Percentiles rank a stretch among this genome's conserved stretches.
These are phyloP conservation scores for Mycena filopes DNA, from an alignment of 768 basidiomycete species.

Conservation along the genomic window DNA sequence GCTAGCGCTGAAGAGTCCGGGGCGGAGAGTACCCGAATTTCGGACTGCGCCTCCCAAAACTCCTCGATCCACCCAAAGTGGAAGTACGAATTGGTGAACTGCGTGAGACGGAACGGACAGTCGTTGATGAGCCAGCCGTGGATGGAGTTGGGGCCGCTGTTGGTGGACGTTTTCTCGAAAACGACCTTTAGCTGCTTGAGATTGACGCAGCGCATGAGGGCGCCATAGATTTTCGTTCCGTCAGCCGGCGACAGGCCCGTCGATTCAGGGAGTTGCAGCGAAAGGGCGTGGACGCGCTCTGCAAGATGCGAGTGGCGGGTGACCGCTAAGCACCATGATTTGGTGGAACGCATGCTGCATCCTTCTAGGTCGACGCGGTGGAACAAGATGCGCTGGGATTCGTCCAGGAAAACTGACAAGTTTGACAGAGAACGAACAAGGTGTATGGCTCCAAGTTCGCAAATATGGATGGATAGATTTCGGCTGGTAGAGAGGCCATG, in stretches of 20 bases:
- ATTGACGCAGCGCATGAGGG: constrained; percentile 4
- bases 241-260: neutral
- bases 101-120: constrained; percentile 12
- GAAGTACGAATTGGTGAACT: constrained; percentile 18
- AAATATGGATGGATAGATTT: constrained; percentile 12
- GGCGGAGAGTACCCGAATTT: constrained; percentile 14
- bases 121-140: constrained; percentile 16
- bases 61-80: neutral
- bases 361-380: neutral
- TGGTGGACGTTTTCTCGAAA: neutral
- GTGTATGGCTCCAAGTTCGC: neutral
- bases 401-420: constrained; percentile 2
- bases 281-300: constrained; percentile 12
- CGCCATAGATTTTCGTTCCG: neutral
- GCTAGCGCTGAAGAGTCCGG: neutral
- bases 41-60: constrained; percentile 12
- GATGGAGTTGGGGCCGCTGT: neutral
- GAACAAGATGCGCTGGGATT: constrained; percentile 15
- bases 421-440: neutral
- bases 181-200: constrained; percentile 2
- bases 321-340: constrained; percentile 15
- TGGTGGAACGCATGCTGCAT: neutral
- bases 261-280: neutral
- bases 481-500: constrained; percentile 5
- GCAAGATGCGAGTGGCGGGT: constrained; percentile 13